These are phyloP conservation scores for Neurospora intermedia DNA, from an alignment of 495 filamentous ascomycete species.

Conservation along the genomic window DNA sequence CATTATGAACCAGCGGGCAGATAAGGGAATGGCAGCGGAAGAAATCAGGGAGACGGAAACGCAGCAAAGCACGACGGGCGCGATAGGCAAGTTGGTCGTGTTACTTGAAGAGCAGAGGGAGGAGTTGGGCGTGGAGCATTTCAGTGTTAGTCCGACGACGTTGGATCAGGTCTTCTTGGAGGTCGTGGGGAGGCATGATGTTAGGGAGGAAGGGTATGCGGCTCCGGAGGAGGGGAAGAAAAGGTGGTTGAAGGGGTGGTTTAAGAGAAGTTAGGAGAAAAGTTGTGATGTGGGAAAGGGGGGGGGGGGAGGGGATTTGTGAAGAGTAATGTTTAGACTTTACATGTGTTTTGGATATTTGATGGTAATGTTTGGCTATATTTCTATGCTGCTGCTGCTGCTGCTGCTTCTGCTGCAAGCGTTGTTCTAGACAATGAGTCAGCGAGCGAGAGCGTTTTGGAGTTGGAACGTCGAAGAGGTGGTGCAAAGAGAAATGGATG, in stretches of 20 bases:
- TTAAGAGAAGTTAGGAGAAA: too few relatives aligned
- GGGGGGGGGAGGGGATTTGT: neutral
- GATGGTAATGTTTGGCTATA: neutral
- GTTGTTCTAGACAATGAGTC: neutral
- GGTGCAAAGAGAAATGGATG: neutral
- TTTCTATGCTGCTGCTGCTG: neutral
- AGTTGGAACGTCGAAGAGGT: neutral
- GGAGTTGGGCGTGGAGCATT: constrained; percentile 61
- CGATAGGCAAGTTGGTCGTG: constrained; percentile 55
- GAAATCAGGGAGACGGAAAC: constrained; percentile 13
- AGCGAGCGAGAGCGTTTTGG: neutral
- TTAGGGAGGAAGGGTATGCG: constrained; percentile 62
- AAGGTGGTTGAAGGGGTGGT: constrained; percentile 7
- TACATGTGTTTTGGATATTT: neutral
- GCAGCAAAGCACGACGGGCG: constrained; percentile 3
- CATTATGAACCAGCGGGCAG: neutral
- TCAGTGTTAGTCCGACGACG: constrained; percentile 69
- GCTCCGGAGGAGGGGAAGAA: constrained; percentile 23
- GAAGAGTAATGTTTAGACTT: neutral
- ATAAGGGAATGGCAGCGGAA: constrained; percentile 9
- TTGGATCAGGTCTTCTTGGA: constrained; percentile 81
- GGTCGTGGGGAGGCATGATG: constrained; percentile 66
- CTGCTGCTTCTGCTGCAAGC: neutral
- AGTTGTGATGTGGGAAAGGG: neutral
- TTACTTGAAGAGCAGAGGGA: constrained; percentile 57